Percentiles rank a stretch among this genome's conserved stretches.
phyloP scores from a whole-genome alignment of 192 early-diverging fungal species.

The Rhizoclosmatium sp. region DNA sequence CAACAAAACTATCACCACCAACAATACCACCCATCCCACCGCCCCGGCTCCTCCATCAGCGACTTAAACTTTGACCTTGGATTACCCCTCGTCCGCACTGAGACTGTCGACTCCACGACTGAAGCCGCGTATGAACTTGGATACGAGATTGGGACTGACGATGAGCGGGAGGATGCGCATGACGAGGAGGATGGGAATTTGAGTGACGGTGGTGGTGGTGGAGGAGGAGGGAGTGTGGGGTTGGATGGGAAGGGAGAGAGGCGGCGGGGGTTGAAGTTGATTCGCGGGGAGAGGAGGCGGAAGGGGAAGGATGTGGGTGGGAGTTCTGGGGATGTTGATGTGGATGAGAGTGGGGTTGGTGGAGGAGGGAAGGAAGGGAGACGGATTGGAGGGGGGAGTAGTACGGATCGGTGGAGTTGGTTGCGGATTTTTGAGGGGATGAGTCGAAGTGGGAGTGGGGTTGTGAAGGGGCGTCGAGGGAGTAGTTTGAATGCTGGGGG shows the following conservation, averaged over 20 bases:
- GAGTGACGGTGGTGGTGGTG: neutral
- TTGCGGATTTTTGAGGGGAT: neutral
- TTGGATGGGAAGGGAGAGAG: neutral
- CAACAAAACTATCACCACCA: neutral
- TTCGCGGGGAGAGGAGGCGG: neutral
- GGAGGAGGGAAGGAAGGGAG: neutral
- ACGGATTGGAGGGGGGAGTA: neutral
- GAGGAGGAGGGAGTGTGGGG: neutral
- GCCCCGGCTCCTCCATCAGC: neutral
- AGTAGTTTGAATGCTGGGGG: neutral
- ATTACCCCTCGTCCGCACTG: slow-evolving; percentile 20
- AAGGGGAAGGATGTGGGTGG: neutral
- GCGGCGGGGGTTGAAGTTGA: neutral
- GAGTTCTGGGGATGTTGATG: neutral
- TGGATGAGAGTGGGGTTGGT: neutral
- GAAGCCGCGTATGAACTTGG: slow-evolving; percentile 34
- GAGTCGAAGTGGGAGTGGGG: neutral
- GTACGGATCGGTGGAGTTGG: slow-evolving; percentile 1
- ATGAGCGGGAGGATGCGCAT: neutral
- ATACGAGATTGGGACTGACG: slow-evolving; percentile 8
- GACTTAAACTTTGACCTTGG: slow-evolving; percentile 16
- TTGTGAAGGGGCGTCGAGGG: neutral
- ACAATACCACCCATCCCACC: neutral
- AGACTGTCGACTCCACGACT: slow-evolving; percentile 27
- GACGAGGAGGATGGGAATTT: neutral